phyloP scores from a whole-genome alignment of 2,329 filamentous ascomycete genomes.

The Monilinia aucupariae region DNA sequence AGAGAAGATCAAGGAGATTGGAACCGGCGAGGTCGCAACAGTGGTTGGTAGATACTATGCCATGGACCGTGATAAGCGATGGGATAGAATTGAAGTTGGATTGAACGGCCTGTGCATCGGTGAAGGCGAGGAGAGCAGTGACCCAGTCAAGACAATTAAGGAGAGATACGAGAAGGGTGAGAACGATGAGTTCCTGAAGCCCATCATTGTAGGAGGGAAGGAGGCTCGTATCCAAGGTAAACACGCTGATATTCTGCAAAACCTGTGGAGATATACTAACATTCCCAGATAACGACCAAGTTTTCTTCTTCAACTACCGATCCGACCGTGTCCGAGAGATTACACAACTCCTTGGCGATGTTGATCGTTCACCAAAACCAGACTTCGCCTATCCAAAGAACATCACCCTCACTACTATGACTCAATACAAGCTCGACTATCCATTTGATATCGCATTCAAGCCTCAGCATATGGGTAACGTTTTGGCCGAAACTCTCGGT shows the following conservation, averaged over 20 bases:
- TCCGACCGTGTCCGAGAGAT: conserved; percentile 96
- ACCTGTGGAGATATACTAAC: background rate
- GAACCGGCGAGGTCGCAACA: conserved; percentile 81
- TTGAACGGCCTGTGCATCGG: conserved; percentile 77
- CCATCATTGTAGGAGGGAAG: conserved; percentile 87
- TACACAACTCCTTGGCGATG: conserved; percentile 85
- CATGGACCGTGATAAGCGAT: conserved; percentile 99
- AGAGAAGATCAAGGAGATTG: conserved; percentile 75
- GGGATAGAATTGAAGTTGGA: conserved; percentile 88
- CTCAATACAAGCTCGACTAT: conserved; percentile 93
- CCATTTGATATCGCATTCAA: conserved; percentile 88
- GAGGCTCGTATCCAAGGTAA: conserved; percentile 78
- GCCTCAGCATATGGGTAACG: conserved; percentile 93
- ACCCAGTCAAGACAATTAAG: conserved; percentile 81
- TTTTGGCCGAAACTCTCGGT: conserved; percentile 93
- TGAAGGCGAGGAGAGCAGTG: conserved; percentile 78
- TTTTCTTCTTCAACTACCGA: conserved; percentile 99
- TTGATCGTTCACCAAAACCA: conserved; percentile 83
- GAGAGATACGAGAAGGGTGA: conserved; percentile 82
- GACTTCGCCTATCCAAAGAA: conserved; percentile 94
- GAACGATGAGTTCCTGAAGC: conserved; percentile 97
- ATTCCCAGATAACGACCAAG: conserved; percentile 70
- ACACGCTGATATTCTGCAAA: conserved; percentile 23
- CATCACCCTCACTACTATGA: conserved; percentile 89
- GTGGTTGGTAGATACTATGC: conserved; percentile 95